Evolutionary conservation across 2,329 filamentous ascomycete genomes (phyloP).

Genomic region (Onygena corvina): DNA sequence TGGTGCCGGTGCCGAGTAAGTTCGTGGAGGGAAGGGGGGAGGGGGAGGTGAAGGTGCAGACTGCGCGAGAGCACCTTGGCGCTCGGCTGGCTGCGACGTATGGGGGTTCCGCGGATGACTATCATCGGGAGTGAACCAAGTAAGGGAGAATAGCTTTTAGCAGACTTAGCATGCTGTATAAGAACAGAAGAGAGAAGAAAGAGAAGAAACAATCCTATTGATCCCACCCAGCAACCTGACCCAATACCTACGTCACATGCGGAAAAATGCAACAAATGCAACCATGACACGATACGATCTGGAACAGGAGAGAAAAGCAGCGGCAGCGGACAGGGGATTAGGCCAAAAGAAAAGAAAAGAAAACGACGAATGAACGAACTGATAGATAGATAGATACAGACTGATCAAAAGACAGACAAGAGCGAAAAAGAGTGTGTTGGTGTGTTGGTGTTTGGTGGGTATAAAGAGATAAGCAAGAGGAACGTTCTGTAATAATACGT

Average conservation of each 20-base stretch:
- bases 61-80: constrained; percentile 48
- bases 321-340: no score
- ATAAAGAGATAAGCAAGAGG: neutral
- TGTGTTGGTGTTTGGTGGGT: neutral
- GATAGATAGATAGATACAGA: no score
- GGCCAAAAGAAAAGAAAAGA: neutral
- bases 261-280: constrained; percentile 7
- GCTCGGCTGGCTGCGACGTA: constrained; percentile 48
- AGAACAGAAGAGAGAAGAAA: neutral
- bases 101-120: constrained; percentile 23
- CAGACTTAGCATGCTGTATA: no score
- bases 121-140: neutral
- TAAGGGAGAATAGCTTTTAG: neutral
- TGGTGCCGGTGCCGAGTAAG: constrained; percentile 45
- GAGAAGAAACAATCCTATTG: neutral
- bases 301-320: neutral
- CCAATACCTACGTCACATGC: neutral
- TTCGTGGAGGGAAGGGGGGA: constrained; percentile 33
- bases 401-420: no score
- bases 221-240: neutral
- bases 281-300: neutral
- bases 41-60: constrained; percentile 37
- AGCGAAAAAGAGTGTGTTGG: neutral
- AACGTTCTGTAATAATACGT: neutral
- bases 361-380: neutral